These are phyloP conservation scores for Periconia macrospinosa DNA, from an alignment of 2,329 filamentous ascomycete species.

Conservation along the genomic window DNA sequence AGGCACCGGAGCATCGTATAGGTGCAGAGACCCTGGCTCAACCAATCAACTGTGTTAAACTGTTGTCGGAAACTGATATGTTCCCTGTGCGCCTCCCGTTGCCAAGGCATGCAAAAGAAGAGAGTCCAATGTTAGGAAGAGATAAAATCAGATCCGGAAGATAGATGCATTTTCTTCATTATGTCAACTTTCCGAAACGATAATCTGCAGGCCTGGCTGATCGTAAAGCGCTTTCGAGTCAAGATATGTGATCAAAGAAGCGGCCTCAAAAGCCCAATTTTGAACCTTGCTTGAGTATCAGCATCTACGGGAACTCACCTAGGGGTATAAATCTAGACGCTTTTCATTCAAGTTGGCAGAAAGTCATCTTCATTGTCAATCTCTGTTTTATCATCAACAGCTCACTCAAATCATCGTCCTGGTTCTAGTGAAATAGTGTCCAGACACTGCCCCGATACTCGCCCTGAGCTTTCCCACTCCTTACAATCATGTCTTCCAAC, in stretches of 20 bases:
- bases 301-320: neutral
- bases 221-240: neutral
- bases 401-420: neutral
- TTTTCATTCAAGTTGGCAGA: neutral
- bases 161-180: neutral
- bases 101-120: constrained; percentile 11
- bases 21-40: too few species aligned
- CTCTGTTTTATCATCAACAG: neutral
- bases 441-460: too few species aligned
- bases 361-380: neutral
- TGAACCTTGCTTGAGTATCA: neutral
- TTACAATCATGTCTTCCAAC: neutral
- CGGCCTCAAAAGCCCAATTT: neutral
- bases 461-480: too few species aligned
- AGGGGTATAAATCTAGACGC: neutral
- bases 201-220: neutral
- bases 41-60: too few species aligned
- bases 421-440: neutral
- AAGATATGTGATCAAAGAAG: neutral
- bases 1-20: too few species aligned
- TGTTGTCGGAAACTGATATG: neutral
- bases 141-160: neutral
- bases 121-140: constrained; percentile 5
- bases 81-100: neutral
- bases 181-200: too few species aligned